These are phyloP conservation scores for Phytophthora chlamydospora DNA, from an alignment of 352 stramenopile species.

Conservation along the genomic window DNA sequence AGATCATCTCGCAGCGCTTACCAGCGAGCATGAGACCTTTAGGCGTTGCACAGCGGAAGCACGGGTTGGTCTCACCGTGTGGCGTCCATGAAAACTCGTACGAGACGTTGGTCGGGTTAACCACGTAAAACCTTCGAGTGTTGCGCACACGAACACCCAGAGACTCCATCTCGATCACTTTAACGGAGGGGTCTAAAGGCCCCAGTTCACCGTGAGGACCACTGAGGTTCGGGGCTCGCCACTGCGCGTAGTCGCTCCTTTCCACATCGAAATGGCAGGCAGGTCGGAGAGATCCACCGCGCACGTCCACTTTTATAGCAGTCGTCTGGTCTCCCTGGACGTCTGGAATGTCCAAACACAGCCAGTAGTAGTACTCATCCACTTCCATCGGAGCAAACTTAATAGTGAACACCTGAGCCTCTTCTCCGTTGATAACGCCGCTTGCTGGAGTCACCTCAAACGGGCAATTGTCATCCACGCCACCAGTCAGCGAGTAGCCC, in stretches of 20 bases:
- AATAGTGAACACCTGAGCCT: conserved; percentile 76
- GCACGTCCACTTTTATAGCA: conserved; percentile 59
- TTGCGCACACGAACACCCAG: conserved; percentile 92
- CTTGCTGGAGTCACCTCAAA: conserved; percentile 83
- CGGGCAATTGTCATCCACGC: conserved; percentile 70
- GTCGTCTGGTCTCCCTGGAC: conserved; percentile 2
- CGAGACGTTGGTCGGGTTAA: conserved; percentile 93
- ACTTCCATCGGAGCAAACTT: conserved; percentile 93
- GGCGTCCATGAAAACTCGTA: conserved; percentile 95
- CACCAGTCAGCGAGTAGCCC: conserved; percentile 7
- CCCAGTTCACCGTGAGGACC: conserved; percentile 87
- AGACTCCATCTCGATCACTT: conserved; percentile 93
- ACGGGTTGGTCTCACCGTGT: conserved; percentile 71
- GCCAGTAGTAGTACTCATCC: conserved; percentile 81
- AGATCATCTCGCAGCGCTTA: conserved; percentile 95
- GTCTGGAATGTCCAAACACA: conserved; percentile 49
- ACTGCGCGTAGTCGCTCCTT: conserved; percentile 87
- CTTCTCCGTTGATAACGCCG: conserved; percentile 64
- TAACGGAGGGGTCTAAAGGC: conserved; percentile 85
- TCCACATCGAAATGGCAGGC: conserved; percentile 95
- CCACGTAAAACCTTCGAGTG: conserved; percentile 92
- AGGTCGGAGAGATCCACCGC: conserved; percentile 81
- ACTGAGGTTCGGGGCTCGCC: conserved; percentile 61
- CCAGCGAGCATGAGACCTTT: conserved; percentile 93
- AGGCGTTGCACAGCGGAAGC: conserved; percentile 90